phyloP scores from a whole-genome alignment of 148 eudicot genomes.

The Drosera capensis region DNA sequence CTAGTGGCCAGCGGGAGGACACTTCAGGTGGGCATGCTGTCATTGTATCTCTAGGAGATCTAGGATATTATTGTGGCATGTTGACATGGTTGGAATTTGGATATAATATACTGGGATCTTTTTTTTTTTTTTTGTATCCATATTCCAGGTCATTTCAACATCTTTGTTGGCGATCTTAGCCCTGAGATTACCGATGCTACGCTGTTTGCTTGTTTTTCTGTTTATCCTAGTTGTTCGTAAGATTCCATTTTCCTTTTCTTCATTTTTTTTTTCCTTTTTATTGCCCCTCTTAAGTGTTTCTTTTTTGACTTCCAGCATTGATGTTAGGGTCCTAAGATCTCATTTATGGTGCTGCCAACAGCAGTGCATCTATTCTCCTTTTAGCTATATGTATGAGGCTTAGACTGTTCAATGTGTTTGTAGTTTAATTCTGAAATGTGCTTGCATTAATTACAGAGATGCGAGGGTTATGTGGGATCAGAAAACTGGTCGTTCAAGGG shows the following conservation, averaged over 20 bases:
- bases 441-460: conserved; percentile 41
- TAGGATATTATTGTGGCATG: too few relatives aligned
- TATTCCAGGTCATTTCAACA: conserved; percentile 81
- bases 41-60: too few relatives aligned
- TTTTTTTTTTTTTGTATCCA: conserved; percentile 5
- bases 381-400: too few relatives aligned
- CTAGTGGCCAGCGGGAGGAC: conserved; percentile 94
- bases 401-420: too few relatives aligned
- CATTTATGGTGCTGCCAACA: too few relatives aligned
- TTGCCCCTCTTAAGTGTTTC: background rate
- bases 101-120: too few relatives aligned
- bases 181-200: conserved; percentile 97
- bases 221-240: conserved; percentile 91
- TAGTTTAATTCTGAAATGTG: background rate
- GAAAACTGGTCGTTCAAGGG: conserved; percentile 96
- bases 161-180: conserved; percentile 97
- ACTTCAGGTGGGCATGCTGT: conserved; percentile 53
- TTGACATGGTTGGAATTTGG: too few relatives aligned
- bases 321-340: too few relatives aligned
- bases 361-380: too few relatives aligned
- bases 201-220: conserved; percentile 86
- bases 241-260: conserved; percentile 18
- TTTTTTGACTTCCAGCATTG: background rate
- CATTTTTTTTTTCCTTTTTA: background rate
- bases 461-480: conserved; percentile 99